These are phyloP conservation scores for Termitomyces sp. DNA, from an alignment of 768 basidiomycete genomes.

Conservation along the genomic window DNA sequence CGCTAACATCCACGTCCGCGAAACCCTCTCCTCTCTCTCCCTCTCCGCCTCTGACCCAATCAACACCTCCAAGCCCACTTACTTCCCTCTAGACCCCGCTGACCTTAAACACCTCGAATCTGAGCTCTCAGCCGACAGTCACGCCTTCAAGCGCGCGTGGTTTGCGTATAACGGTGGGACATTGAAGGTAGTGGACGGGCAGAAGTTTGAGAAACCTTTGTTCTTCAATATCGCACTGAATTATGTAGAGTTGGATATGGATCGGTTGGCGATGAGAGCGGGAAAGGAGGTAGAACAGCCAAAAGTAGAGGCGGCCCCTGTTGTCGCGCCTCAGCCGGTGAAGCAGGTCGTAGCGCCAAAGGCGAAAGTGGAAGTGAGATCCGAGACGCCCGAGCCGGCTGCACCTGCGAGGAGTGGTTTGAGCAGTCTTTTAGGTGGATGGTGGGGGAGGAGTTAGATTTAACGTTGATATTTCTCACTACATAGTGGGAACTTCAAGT, in stretches of 20 bases:
- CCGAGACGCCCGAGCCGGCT: conserved; percentile 49
- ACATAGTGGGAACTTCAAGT: too few relatives aligned
- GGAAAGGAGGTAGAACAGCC: conserved; percentile 47
- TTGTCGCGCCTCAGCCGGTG: conserved; percentile 20
- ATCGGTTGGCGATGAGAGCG: conserved; percentile 63
- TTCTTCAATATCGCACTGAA: conserved; percentile 96
- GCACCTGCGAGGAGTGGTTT: conserved; percentile 51
- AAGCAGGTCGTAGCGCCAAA: conserved; percentile 48
- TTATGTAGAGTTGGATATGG: conserved; percentile 86
- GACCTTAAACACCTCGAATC: conserved; percentile 53
- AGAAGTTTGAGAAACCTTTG: conserved; percentile 69
- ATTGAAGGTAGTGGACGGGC: conserved; percentile 37
- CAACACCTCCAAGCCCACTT: conserved; percentile 37
- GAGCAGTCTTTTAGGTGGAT: conserved; percentile 69
- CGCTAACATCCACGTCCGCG: conserved; percentile 70
- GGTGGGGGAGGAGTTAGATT: conserved; percentile 64
- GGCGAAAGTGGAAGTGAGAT: conserved; percentile 50
- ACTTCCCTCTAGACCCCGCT: conserved; percentile 49
- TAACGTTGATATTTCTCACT: neutral
- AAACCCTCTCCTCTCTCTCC: conserved; percentile 54
- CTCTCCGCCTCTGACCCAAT: conserved; percentile 47
- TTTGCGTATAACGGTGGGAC: conserved; percentile 74
- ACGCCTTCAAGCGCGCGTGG: conserved; percentile 70
- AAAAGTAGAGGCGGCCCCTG: conserved; percentile 13
- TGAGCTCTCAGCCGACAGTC: conserved; percentile 42